Evolutionary conservation across 306 rosid species (phyloP).

Genomic region (Medicago truncatula): DNA sequence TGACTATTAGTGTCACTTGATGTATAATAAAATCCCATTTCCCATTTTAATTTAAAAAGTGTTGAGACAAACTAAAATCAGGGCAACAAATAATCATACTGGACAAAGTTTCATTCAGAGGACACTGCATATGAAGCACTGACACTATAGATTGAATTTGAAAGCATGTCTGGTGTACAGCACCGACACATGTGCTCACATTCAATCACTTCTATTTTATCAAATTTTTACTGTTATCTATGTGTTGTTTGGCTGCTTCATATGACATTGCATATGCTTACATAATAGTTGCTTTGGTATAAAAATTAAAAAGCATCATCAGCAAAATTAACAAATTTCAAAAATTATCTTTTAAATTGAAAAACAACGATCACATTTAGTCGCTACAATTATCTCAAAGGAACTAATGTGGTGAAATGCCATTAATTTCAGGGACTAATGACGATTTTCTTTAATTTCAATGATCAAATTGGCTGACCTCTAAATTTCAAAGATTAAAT

Average conservation of each 20-base stretch:
- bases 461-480: neutral
- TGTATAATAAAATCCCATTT: no score
- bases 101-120: constrained; percentile 28
- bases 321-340: neutral
- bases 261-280: neutral
- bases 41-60: no score
- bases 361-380: neutral
- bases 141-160: neutral
- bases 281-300: neutral
- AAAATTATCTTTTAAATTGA: neutral
- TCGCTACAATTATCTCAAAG: neutral
- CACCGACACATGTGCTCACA: neutral
- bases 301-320: constrained; percentile 14
- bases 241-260: neutral
- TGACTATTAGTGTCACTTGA: no score
- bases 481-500: neutral
- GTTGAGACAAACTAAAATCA: neutral
- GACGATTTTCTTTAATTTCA: neutral
- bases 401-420: neutral
- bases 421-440: no score
- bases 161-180: neutral
- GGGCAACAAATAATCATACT: neutral
- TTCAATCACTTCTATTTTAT: neutral
- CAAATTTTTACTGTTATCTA: neutral
- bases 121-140: neutral